Conservation (phyloP, 2,329 filamentous ascomycete genomes). For the Lachnellula willkommii region DNA sequence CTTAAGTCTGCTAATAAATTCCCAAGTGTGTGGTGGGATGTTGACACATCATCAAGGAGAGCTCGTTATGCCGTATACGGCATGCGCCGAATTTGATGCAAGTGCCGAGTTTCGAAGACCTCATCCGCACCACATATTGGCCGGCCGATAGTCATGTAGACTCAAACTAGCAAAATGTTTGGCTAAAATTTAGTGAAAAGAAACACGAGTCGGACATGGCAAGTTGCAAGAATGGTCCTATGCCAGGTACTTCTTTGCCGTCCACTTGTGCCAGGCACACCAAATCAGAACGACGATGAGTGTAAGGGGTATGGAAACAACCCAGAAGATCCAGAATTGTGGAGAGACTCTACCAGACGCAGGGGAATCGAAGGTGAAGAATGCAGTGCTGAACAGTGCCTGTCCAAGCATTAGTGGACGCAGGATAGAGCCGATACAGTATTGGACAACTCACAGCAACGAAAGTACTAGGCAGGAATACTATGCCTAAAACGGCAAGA, state of each 20-base stretch:
- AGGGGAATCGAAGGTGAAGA: neutral
- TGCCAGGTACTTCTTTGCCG: neutral
- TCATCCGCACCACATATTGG: no score
- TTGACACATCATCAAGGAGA: no score
- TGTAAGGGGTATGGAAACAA: neutral
- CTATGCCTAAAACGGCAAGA: neutral
- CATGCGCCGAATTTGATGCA: no score
- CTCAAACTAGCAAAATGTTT: neutral
- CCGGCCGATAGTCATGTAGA: neutral
- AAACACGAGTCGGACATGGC: neutral
- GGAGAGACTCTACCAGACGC: neutral
- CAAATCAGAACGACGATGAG: neutral
- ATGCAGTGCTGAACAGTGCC: neutral
- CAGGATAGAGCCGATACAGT: neutral
- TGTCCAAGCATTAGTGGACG: neutral
- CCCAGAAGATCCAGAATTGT: constrained; percentile 4
- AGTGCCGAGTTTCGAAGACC: no score
- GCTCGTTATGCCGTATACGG: no score
- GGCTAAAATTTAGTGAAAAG: neutral
- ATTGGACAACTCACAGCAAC: neutral
- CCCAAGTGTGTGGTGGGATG: no score
- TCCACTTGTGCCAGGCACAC: neutral
- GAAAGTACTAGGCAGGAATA: neutral
- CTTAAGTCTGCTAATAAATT: no score
- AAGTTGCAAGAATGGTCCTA: neutral